Conservation (phyloP, 2,329 filamentous ascomycete species). For the Cladosporium velox region DNA sequence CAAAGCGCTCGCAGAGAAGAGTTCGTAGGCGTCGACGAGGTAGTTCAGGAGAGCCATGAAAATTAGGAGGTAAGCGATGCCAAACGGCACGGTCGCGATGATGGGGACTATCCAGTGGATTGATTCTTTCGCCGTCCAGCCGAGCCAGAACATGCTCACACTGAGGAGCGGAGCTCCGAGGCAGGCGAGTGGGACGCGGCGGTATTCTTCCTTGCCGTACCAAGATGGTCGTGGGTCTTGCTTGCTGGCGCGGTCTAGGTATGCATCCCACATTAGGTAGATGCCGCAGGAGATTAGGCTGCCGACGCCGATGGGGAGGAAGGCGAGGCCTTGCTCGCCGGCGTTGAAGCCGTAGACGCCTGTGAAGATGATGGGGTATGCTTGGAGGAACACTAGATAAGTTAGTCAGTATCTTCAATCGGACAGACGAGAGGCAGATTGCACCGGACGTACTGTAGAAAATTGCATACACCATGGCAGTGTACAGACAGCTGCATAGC, state of each 20-base stretch:
- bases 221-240: slow-evolving; percentile 51
- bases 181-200: slow-evolving; percentile 70
- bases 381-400: slow-evolving; percentile 66
- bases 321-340: slow-evolving; percentile 66
- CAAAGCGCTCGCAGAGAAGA: slow-evolving; percentile 74
- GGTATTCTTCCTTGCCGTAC: slow-evolving; percentile 65
- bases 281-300: slow-evolving; percentile 59
- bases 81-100: slow-evolving; percentile 46
- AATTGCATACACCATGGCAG: slow-evolving; percentile 64
- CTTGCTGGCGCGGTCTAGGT: slow-evolving; percentile 56
- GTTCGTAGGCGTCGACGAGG: slow-evolving; percentile 65
- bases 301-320: slow-evolving; percentile 68
- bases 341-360: slow-evolving; percentile 64
- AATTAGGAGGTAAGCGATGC: slow-evolving; percentile 50
- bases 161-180: slow-evolving; percentile 59
- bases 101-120: slow-evolving; percentile 49
- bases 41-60: slow-evolving; percentile 63
- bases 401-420: not conserved
- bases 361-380: slow-evolving; percentile 67
- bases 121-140: slow-evolving; percentile 42
- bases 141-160: slow-evolving; percentile 45
- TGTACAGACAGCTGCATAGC: slow-evolving; percentile 68
- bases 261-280: slow-evolving; percentile 66
- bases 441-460: slow-evolving; percentile 55
- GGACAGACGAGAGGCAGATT: no score